Evolutionary conservation across 2,329 filamentous ascomycete genomes (phyloP), one percentile per base, ranked within the genome.

Genomic region (Fusarium nodosum): DNA sequence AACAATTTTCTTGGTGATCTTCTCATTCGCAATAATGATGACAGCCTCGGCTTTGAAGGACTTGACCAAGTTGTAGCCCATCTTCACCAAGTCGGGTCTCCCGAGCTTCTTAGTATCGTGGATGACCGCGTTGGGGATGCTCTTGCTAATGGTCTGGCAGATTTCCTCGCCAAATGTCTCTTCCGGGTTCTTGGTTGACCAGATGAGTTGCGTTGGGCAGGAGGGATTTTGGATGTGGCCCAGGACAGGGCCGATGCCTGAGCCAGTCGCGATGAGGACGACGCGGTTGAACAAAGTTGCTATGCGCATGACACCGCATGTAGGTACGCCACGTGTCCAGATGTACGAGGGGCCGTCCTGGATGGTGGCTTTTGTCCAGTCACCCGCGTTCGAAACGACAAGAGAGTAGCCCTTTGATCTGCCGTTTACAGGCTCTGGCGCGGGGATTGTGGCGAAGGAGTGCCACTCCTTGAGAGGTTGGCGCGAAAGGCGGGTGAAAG

Each of bases 291-390:
- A 93, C 9, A 93, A 81, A 0, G 86, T 85, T 26, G 90, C 88
- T 56, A 91, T 85, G 66, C 89, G 87, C 74, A 91, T 85, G 13
- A 93, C 89, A 34, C 91, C 91, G 50, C 85, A 88, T 1, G 88
- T 85, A 2, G 91, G 89, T 0, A 90, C 83, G 3, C 91, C 91
- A 20, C 90, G 87, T 7, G 90, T 87, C 88, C 89, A 93, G 42
- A 93, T 80, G 36, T 86, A 79, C 0, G 81, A 84, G 1, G 90
- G 90, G 1, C 87, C 86, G 41, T 84, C 81, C 48, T 84, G 79
- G 77, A 94, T 93, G 34, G 87, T 85, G n/a, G 83, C 81, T 30
- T 82, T 81, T 0, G 91, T 94, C 91, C 91, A 94, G 80, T 93
- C 91, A 13, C 91, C 91, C 3, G 90, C 91, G 69, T 90, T 90